Percentiles rank a stretch among this genome's conserved stretches.
These are phyloP conservation scores for Scutellaria minor DNA, from an alignment of 257 asterid species.

Conservation along the genomic window DNA sequence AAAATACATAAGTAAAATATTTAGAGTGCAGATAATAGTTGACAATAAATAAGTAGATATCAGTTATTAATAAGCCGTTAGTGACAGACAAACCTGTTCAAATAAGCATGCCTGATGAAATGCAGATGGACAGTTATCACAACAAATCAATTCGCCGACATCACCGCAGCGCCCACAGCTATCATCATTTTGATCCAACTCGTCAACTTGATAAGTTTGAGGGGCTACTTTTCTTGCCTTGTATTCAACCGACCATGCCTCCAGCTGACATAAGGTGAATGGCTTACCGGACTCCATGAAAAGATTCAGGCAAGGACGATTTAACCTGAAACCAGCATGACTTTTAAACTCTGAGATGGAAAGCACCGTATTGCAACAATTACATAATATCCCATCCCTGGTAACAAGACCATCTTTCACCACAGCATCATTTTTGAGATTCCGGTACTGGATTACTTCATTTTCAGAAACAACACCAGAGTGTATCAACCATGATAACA, in stretches of 20 bases:
- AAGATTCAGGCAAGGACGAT: slow-evolving; percentile 71
- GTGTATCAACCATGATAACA: slow-evolving; percentile 89
- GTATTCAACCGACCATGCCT: slow-evolving; percentile 97
- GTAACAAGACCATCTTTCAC: slow-evolving; percentile 80
- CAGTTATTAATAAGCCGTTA: background rate
- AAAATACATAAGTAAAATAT: background rate
- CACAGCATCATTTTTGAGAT: slow-evolving; percentile 59
- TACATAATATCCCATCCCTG: slow-evolving; percentile 81
- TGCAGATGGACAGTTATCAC: slow-evolving; percentile 99
- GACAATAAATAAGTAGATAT: slow-evolving; percentile 14
- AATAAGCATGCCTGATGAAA: slow-evolving; percentile 93
- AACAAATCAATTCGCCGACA: slow-evolving; percentile 92
- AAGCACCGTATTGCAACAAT: slow-evolving; percentile 67
- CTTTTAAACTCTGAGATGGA: slow-evolving; percentile 72
- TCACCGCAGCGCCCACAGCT: slow-evolving; percentile 98
- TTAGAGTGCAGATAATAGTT: background rate
- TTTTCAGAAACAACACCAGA: slow-evolving; percentile 63
- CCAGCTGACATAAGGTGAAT: slow-evolving; percentile 81
- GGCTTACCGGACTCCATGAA: slow-evolving; percentile 88
- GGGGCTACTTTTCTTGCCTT: slow-evolving; percentile 66
- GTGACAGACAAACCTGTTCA: slow-evolving; percentile 64
- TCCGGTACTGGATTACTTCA: slow-evolving; percentile 81
- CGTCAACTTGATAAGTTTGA: slow-evolving; percentile 60
- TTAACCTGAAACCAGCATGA: slow-evolving; percentile 71
- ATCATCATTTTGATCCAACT: slow-evolving; percentile 90